Base-by-base conservation (phyloP, 1,139 yeast genomes). In the Pichiaceae sp. region DNA sequence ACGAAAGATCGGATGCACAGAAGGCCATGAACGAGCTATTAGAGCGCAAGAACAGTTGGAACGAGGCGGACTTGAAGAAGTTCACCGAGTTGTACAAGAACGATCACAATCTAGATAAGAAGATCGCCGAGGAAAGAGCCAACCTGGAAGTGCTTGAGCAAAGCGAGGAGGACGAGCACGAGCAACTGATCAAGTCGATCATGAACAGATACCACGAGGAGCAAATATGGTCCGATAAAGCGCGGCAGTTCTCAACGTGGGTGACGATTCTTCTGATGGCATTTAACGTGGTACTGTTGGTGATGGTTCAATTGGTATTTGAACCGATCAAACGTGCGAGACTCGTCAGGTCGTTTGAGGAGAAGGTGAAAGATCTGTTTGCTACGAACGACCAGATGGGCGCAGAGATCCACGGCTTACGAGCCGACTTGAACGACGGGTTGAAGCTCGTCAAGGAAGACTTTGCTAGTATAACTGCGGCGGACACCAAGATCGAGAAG, bases 181-280 rank as follows among this genome's bases (percentile, higher is more conserved):
- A 75, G 33, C 73, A 71, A 42, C 62, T 89, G 33, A 79, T 89
- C 5, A 78, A 78, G 43, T 79, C 85, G 48, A 91, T 93, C 26
- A 66, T 89, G 49, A 78, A 91, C 1, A 64, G 97, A 46, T 93
- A 93, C 52, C 96, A 91, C 45, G 98, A 93, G 54, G 99, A 93
- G 52, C 98, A 93, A 59, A 78, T 91, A 4, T 93, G 98, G 98
- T 85, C 96, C 4, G 98, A 93, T 59, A 89, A 89, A 57, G 91
- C 91, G 42, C 66, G 98, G 44, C 70, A 93, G 43, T 87, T 95
- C 2, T 85, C 96, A 8, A 89, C 98, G 0, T 93, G 96, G 95
- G 98, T 97, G 1, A 91, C 99, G 0, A 78, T 94, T 72, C 65
- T 80, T 1, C 68, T 93, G 35, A 87, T 87, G 95, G 93, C 89